These are phyloP conservation scores for Trypanosoma mega DNA, from an alignment of 208 protist genomes.

Conservation along the genomic window DNA sequence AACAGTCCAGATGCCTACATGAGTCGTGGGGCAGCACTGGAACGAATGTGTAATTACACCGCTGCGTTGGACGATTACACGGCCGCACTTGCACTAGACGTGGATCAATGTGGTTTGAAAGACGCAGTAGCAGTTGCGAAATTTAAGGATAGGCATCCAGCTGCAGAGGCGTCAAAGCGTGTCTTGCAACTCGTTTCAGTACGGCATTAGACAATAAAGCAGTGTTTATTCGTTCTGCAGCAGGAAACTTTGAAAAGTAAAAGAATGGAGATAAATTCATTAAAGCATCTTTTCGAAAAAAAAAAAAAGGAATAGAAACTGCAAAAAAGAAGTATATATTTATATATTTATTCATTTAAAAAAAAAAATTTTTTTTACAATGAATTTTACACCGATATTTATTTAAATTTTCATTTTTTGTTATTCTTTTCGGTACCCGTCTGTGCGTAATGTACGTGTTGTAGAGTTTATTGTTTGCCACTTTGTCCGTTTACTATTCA, in stretches of 20 bases:
- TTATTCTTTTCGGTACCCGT: too few species aligned
- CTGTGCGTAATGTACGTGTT: too few species aligned
- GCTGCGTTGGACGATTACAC: slow-evolving; percentile 61
- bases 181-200: slow-evolving; percentile 1
- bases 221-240: not conserved
- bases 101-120: slow-evolving; percentile 14
- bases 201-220: not conserved
- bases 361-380: not conserved
- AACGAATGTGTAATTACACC: slow-evolving; percentile 54
- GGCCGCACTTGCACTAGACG: slow-evolving; percentile 49
- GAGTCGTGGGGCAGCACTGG: slow-evolving; percentile 73
- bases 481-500: too few species aligned
- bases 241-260: not conserved
- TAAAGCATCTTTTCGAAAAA: not conserved
- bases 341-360: not conserved
- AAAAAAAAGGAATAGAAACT: not conserved
- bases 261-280: not conserved
- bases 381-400: too few species aligned
- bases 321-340: not conserved
- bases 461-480: too few species aligned
- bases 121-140: not conserved
- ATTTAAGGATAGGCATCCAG: slow-evolving; percentile 22
- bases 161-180: slow-evolving; percentile 15
- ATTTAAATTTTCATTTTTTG: too few species aligned
- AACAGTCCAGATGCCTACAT: slow-evolving; percentile 79